phyloP scores from a whole-genome alignment of 2,329 filamentous ascomycete species.

The Didymella glomerata region DNA sequence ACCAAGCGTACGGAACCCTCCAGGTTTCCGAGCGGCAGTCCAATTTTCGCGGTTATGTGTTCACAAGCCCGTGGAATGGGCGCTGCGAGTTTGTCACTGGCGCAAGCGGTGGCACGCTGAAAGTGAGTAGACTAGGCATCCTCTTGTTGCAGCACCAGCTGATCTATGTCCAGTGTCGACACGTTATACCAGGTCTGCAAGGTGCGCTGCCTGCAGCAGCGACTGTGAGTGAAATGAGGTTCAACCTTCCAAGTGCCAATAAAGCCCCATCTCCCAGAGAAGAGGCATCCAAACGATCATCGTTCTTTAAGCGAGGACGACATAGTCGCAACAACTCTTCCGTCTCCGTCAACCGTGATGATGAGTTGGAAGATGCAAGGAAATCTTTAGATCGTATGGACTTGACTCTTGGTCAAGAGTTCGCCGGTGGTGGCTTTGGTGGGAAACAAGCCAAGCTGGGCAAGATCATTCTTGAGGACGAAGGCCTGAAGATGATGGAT shows the following conservation, averaged over 20 bases:
- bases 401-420: conserved; percentile 79
- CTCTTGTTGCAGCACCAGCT: not conserved
- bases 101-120: conserved; percentile 75
- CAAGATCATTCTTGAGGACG: conserved; percentile 87
- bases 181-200: conserved; percentile 66
- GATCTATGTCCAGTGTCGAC: conserved; percentile 64
- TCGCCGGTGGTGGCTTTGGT: conserved; percentile 83
- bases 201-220: conserved; percentile 48
- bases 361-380: conserved; percentile 29
- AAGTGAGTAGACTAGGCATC: conserved; percentile 41
- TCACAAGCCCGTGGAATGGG: conserved; percentile 86
- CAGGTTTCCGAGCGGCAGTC: conserved; percentile 57
- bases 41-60: conserved; percentile 73
- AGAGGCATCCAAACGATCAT: conserved; percentile 48
- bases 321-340: conserved; percentile 44
- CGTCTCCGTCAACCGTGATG: conserved; percentile 30
- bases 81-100: conserved; percentile 86
- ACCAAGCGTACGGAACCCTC: conserved; percentile 40
- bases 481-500: conserved; percentile 95
- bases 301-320: conserved; percentile 45
- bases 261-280: conserved; percentile 44
- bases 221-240: conserved; percentile 83
- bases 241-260: conserved; percentile 76
- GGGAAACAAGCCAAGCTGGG: conserved; percentile 92
- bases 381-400: conserved; percentile 65